Evolutionary conservation across 352 stramenopile species (phyloP), one percentile per base, ranked within the genome.

Genomic region (Pythium phragmiticola): DNA sequence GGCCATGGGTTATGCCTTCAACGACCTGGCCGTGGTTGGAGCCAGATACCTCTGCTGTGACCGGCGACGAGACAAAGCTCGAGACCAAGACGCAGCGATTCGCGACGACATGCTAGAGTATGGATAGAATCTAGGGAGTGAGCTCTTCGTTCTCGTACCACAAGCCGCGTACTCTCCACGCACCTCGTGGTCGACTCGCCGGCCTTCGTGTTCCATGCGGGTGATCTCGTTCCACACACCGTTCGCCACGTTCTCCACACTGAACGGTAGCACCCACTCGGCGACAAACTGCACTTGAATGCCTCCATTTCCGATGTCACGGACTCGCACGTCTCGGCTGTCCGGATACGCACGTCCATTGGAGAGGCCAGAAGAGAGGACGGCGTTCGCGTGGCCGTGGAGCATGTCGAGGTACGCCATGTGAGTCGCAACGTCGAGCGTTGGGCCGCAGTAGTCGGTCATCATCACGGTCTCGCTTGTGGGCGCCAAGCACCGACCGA

Each of bases 21-120:
- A 60, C 21, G 16, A 52, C 30, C n/a, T 60, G 54, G 2, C 42
- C 42, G 17, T 60, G 54, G 28, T 60, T 60, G 17, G 37, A 60
- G 4, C 54, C 54, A 7, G 54, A 7, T 5, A 41, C 26, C 16
- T 60, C 41, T 8, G n/a, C 8, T 0, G 14, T 14, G 13, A 23
- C 21, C 17, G 54, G 54, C 5, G 54, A 26, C 13, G 54, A 60
- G 5, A 42, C 54, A 51, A 60, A 60, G 17, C 54, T 60, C 21
- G 54, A 51, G 21, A 60, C 54, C 1, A 52, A 26, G 2, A 52
- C 54, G 26, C 26, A 30, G 26, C 4, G 17, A 39, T 30, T 60
- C 23, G 11, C 6, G 5, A 60, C 5, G 7, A 13, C 42, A 33
- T 60, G 54, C 54, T 60, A 57, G 17, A 37, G 11, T 13, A n/a